Base-by-base conservation (phyloP, 371 early-diverging fungal species). In the Apophysomyces elegans region DNA sequence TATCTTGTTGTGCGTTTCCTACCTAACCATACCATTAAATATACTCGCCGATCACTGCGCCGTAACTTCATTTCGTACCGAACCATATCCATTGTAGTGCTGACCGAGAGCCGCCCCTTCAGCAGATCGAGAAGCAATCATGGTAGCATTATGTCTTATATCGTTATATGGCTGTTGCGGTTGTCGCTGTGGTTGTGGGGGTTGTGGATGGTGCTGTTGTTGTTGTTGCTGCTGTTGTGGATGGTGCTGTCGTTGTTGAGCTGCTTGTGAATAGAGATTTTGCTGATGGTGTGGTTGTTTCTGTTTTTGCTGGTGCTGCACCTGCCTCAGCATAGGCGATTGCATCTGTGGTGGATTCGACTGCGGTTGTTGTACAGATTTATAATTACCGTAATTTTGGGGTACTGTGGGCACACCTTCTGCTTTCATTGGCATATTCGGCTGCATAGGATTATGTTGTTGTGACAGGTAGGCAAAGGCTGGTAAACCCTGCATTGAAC, bases 111-210 rank as follows among this genome's bases (percentile, higher is more conserved):
- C 16, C 8, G 54, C 54, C 21, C 54, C 54, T 50, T 50, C 54
- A 21, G 54, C 54, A 50, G 54, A 50, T 50, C 54, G 54, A 21
- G 54, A 21, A 21, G 54, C 54, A 16, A 50, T 50, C 9, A 21
- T 26, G 21, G 21, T 21, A 21, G 54, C 21, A 5, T 21, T 50
- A 21, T 70, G 73, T 37, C 68, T 63, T 56, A 63, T 64, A 18
- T 61, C 63, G 4, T 73, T 67, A 37, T 73, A 66, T 7, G 67
- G 63, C 2, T 65, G 57, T 7, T 68, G 63, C 3, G 18, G 44
- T 39, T 18, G 56, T 60, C 39, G 61, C 8, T 32, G 32, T 39
- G 26, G 38, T 41, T 4, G 26, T 16, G 35, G 66, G 8, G 39
- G 45, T 16, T 69, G 63, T 41, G 56, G 66, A 50, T 64, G 54